Evolutionary conservation across 1,284 basidiomycete species (phyloP).

Genomic region (Microbotryum lychnidis-dioicae): DNA sequence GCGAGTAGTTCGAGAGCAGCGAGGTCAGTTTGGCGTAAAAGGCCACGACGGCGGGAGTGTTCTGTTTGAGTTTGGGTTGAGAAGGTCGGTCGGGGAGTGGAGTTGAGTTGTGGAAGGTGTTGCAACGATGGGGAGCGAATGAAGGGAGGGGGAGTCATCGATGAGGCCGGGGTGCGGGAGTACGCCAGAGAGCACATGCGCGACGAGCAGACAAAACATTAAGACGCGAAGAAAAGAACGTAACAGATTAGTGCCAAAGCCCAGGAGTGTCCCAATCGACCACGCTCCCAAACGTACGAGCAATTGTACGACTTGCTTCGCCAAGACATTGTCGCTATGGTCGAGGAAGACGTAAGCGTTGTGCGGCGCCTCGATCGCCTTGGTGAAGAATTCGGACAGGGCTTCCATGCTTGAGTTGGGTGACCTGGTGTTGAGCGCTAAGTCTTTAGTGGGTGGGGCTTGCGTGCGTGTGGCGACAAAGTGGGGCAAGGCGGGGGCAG

Average conservation of each 20-base stretch:
- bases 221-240: too few species aligned
- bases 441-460: not conserved
- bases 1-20: not conserved
- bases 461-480: not conserved
- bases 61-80: too few species aligned
- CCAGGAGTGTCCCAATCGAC: too few species aligned
- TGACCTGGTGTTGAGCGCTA: not conserved
- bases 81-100: not conserved
- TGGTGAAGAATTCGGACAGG: not conserved
- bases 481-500: not conserved
- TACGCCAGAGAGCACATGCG: not conserved
- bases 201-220: too few species aligned
- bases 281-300: not conserved
- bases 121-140: too few species aligned
- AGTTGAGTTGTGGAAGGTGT: not conserved
- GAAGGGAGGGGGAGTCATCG: too few species aligned
- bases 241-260: too few species aligned
- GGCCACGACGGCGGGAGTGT: not conserved
- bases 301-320: not conserved
- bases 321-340: not conserved
- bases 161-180: not conserved
- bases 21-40: not conserved
- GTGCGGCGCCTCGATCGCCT: not conserved
- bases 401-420: not conserved
- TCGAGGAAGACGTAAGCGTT: conserved; percentile 1